Evolutionary conservation across 1,139 yeast genomes (phyloP), one percentile per base, ranked within the genome.

Genomic region (Zygosaccharomyces sapae): DNA sequence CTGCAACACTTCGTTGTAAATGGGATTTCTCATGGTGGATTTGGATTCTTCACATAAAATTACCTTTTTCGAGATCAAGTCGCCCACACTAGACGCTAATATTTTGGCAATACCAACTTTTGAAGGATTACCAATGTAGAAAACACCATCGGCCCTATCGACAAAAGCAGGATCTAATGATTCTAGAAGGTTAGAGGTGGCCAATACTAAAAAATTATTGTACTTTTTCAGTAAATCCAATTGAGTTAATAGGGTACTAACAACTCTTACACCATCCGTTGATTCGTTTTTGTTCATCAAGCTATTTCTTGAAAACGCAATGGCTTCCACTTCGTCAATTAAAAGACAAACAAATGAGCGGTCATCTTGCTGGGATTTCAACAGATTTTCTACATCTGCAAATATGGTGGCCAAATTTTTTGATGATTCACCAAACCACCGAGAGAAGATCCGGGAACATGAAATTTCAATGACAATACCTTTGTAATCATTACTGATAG

Each of bases 401-500:
- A 72, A 70, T n/a, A 70, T 48, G 4, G 49, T 44, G 18, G 63
- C 63, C 18, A 72, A 47, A 43, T 69, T 70, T 46, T 67, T 69
- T 3, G 74, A 65, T 20, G 73, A 68, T 49, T 71, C 74, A 2
- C 74, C 74, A 52, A 68, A 66, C 68, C 72, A 72, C 49, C 70
- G 60, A 10, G 75, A 70, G 45, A 71, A 70, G 1, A 72, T 55
- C 41, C 61, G 62, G 2, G 72, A 67, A 45, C 73, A 68, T 1
- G 71, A 61, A 2, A 71, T 43, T 44, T 72, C 74, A 9, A 71
- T 48, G 4, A 70, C 43, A 1, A 68, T 42, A 4, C 59, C 62
- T 27, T 57, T 54, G 29, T 42, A 41, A 9, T 42, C 31, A 6
- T 42, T 35, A 16, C 43, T 41, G 12, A 48, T 29, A 16, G 50